Evolutionary conservation across 345 rosid species (phyloP).

Genomic region (Diplotaxis tenuifolia): DNA sequence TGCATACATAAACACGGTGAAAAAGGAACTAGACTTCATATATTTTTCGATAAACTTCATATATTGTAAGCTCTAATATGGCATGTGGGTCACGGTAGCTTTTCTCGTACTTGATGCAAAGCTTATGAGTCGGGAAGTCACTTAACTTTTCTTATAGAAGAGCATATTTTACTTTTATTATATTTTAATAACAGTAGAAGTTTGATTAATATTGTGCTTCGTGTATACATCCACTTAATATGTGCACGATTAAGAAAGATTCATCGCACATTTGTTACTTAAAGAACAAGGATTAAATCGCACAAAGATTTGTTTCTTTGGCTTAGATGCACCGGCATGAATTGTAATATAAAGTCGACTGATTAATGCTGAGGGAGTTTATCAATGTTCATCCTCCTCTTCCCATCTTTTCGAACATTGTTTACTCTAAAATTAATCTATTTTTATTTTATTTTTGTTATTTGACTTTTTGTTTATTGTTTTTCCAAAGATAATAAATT

Average conservation of each 20-base stretch:
- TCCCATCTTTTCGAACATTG: constrained; percentile 37
- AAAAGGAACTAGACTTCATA: background rate
- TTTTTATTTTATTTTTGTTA: background rate
- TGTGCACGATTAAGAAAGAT: constrained; percentile 26
- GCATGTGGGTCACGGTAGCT: constrained; percentile 30
- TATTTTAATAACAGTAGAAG: background rate
- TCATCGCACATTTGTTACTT: constrained; percentile 34
- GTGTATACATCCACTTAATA: constrained; percentile 20
- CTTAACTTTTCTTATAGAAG: background rate
- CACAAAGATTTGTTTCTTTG: constrained; percentile 32
- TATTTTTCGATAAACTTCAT: background rate
- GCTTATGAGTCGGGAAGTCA: constrained; percentile 20
- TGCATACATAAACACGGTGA: background rate
- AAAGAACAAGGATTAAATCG: constrained; percentile 27
- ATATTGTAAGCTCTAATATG: constrained; percentile 13
- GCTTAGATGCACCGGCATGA: constrained; percentile 36
- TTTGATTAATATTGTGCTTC: background rate
- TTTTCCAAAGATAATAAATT: background rate
- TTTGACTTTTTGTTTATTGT: constrained; percentile 9
- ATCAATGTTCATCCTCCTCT: constrained; percentile 40
- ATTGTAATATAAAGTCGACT: constrained; percentile 22
- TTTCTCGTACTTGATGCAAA: constrained; percentile 32
- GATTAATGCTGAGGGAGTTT: constrained; percentile 20
- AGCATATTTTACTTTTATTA: background rate
- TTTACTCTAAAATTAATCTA: constrained; percentile 27